phyloP scores from a whole-genome alignment of 495 filamentous ascomycete genomes.

The Arthonia radiata region DNA sequence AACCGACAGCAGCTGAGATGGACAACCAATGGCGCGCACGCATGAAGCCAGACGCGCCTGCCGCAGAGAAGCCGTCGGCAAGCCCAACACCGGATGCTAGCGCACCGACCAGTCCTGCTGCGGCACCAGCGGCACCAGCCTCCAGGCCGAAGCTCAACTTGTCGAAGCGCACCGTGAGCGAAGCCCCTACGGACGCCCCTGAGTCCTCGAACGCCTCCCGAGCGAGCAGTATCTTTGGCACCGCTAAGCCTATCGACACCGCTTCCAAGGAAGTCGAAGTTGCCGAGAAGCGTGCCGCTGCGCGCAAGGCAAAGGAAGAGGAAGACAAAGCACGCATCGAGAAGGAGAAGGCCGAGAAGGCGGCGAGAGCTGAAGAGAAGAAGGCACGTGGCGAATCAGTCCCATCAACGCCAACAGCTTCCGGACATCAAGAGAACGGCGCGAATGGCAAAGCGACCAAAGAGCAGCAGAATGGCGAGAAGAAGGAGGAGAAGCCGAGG shows the following conservation, averaged over 20 bases:
- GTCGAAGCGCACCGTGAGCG: conserved; percentile 66
- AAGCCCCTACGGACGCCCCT: conserved; percentile 23
- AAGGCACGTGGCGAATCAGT: no score
- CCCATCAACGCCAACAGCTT: no score
- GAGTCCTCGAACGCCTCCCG: conserved; percentile 37
- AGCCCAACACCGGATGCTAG: conserved; percentile 34
- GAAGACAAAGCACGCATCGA: conserved; percentile 72
- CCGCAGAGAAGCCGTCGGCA: conserved; percentile 19
- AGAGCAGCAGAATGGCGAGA: neutral
- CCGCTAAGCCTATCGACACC: conserved; percentile 72
- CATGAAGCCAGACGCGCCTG: conserved; percentile 49
- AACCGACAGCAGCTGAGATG: conserved; percentile 60
- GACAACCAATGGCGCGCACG: conserved; percentile 66
- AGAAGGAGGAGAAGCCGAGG: neutral
- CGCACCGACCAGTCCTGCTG: conserved; percentile 38
- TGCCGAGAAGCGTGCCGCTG: conserved; percentile 55
- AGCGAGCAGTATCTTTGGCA: conserved; percentile 80
- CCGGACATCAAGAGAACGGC: no score
- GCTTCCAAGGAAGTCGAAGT: conserved; percentile 67
- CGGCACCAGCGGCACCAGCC: conserved; percentile 24
- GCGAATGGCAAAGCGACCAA: neutral
- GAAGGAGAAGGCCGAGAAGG: conserved; percentile 19
- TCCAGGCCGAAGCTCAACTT: conserved; percentile 60
- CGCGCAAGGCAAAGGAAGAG: conserved; percentile 63
- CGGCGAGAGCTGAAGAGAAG: conserved; percentile 18